Evolutionary conservation across 2,329 filamentous ascomycete genomes (phyloP).

Genomic region (Oidium heveae): DNA sequence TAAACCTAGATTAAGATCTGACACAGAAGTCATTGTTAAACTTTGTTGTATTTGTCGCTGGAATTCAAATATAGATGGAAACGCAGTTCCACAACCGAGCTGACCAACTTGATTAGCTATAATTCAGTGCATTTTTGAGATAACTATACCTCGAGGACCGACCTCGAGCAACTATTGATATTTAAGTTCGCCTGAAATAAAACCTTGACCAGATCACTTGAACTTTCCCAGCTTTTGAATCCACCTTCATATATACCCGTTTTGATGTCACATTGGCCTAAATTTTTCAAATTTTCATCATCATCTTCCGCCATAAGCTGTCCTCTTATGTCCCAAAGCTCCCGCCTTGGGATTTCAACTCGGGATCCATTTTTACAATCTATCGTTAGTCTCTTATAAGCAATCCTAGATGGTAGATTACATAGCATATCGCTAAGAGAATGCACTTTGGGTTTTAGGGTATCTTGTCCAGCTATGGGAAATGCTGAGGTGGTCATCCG

Average conservation of each 20-base stretch:
- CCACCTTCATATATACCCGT: constrained; percentile 68
- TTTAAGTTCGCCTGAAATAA: constrained; percentile 2
- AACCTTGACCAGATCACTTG: constrained; percentile 50
- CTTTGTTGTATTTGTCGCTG: constrained; percentile 20
- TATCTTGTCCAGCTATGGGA: constrained; percentile 33
- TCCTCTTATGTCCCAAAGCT: constrained; percentile 58
- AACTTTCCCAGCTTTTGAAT: constrained; percentile 80
- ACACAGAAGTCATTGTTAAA: constrained; percentile 12
- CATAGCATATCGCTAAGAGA: constrained; percentile 25
- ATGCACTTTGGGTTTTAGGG: constrained; percentile 29
- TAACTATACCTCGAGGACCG: constrained; percentile 12
- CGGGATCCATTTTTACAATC: constrained; percentile 24
- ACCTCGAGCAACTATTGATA: constrained; percentile 3
- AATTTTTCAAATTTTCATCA: constrained; percentile 21
- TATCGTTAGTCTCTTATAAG: constrained; percentile 36
- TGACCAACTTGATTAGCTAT: constrained; percentile 14
- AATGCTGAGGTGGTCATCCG: constrained; percentile 21
- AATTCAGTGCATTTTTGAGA: neutral
- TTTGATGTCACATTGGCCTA: constrained; percentile 49
- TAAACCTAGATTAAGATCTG: constrained; percentile 27
- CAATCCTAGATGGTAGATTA: constrained; percentile 45
- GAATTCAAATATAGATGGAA: constrained; percentile 48
- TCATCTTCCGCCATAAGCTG: constrained; percentile 57
- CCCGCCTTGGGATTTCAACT: constrained; percentile 40
- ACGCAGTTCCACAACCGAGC: constrained; percentile 56